phyloP scores from a whole-genome alignment of 805 yeast species.

The Candida chilensis region DNA sequence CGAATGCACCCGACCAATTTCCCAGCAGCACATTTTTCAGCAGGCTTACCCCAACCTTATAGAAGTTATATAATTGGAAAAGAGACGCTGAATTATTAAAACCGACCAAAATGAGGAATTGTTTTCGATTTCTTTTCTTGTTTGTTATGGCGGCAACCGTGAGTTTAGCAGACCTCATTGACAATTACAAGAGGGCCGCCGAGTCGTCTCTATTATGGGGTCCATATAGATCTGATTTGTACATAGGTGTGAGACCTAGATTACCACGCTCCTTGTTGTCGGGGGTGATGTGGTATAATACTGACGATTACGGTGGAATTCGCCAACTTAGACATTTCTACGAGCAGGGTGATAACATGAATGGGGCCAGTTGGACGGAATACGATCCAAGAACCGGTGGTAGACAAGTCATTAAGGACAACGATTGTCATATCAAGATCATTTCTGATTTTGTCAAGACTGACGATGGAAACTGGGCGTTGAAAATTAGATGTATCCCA shows the following conservation, averaged over 20 bases:
- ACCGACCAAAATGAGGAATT: not conserved
- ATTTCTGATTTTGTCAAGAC: constrained; percentile 72
- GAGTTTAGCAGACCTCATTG: not conserved
- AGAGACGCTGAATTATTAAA: not conserved
- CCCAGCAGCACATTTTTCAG: no score
- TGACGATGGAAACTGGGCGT: constrained; percentile 72
- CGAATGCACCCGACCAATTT: no score
- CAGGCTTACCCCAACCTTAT: no score
- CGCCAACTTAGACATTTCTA: constrained; percentile 61
- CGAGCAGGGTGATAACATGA: constrained; percentile 62
- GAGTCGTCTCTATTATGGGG: constrained; percentile 73
- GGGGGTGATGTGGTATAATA: constrained; percentile 86
- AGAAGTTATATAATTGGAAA: not conserved
- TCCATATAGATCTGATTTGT: constrained; percentile 81
- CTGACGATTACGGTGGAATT: constrained; percentile 45
- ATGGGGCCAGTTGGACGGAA: constrained; percentile 74
- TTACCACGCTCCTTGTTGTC: constrained; percentile 65
- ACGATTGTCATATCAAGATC: constrained; percentile 50
- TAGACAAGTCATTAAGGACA: constrained; percentile 61
- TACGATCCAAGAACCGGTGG: constrained; percentile 92
- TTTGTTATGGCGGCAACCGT: not conserved
- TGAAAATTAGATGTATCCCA: constrained; percentile 61
- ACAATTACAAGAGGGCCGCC: constrained; percentile 21
- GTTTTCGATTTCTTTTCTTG: not conserved
- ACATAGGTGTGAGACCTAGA: constrained; percentile 80